phyloP scores from a whole-genome alignment of 805 yeast species.

The Saccharomyces paradoxus region DNA sequence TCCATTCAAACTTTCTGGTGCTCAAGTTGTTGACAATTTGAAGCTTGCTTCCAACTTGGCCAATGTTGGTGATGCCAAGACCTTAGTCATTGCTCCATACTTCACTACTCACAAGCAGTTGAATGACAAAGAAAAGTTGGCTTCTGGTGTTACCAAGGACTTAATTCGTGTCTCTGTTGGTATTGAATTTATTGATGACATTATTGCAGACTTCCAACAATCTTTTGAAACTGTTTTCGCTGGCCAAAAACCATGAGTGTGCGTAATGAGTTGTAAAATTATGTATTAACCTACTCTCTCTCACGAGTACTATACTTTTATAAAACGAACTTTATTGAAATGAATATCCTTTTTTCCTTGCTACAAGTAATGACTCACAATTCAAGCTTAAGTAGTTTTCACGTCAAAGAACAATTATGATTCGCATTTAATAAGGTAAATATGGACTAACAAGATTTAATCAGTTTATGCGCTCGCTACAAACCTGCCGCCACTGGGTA shows the following conservation, averaged over 20 bases:
- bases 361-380: background rate
- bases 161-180: conserved; percentile 86
- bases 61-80: conserved; percentile 93
- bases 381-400: background rate
- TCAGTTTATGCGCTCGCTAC: too few species aligned
- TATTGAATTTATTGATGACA: conserved; percentile 84
- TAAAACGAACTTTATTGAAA: background rate
- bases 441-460: too few species aligned
- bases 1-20: conserved; percentile 70
- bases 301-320: background rate
- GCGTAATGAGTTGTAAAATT: background rate
- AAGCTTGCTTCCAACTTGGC: conserved; percentile 88
- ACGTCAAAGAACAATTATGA: background rate
- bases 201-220: conserved; percentile 82
- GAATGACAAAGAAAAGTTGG: conserved; percentile 65
- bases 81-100: conserved; percentile 92
- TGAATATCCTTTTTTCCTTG: background rate
- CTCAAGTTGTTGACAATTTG: conserved; percentile 73
- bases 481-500: too few species aligned
- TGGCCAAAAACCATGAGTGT: conserved; percentile 15
- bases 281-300: background rate
- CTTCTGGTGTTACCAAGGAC: conserved; percentile 84
- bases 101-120: conserved; percentile 94
- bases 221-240: conserved; percentile 59
- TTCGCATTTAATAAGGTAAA: too few species aligned